Conservation (phyloP, 2,329 filamentous ascomycete genomes). For the Fusarium sp. region DNA sequence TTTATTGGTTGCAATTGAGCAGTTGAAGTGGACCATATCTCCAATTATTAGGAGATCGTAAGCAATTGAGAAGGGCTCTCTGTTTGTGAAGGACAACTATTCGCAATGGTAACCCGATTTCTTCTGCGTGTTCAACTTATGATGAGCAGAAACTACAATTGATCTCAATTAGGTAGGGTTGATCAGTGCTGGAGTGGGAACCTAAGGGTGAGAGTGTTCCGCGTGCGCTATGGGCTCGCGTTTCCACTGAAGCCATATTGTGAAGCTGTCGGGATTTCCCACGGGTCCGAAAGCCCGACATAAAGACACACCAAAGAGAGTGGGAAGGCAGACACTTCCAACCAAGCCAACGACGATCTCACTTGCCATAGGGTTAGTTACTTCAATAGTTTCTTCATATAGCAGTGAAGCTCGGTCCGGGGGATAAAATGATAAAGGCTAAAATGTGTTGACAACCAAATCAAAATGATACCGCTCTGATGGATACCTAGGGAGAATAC, state of each 20-base stretch:
- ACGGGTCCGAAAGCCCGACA: not conserved
- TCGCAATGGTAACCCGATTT: not conserved
- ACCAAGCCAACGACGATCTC: too few species aligned
- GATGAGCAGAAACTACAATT: not conserved
- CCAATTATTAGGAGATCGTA: not conserved
- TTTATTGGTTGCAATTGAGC: not conserved
- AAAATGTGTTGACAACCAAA: fast-evolving
- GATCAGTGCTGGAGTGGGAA: not conserved
- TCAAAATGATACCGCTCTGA: not conserved
- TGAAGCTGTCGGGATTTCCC: not conserved
- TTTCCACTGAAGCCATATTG: not conserved
- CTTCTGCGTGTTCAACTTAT: not conserved
- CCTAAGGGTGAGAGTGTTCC: not conserved
- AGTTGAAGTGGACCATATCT: not conserved
- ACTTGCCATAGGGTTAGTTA: fast-evolving
- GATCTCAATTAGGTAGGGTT: not conserved
- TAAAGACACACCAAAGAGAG: not conserved
- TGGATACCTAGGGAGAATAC: too few species aligned
- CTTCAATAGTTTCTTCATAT: not conserved
- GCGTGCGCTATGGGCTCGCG: not conserved
- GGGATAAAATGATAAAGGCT: not conserved
- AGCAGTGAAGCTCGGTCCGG: not conserved
- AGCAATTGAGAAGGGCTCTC: not conserved
- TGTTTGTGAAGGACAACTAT: not conserved
- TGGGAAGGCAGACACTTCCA: not conserved